These are phyloP conservation scores for Simmondsia chinensis DNA, from an alignment of 148 eudicot genomes.

Conservation along the genomic window DNA sequence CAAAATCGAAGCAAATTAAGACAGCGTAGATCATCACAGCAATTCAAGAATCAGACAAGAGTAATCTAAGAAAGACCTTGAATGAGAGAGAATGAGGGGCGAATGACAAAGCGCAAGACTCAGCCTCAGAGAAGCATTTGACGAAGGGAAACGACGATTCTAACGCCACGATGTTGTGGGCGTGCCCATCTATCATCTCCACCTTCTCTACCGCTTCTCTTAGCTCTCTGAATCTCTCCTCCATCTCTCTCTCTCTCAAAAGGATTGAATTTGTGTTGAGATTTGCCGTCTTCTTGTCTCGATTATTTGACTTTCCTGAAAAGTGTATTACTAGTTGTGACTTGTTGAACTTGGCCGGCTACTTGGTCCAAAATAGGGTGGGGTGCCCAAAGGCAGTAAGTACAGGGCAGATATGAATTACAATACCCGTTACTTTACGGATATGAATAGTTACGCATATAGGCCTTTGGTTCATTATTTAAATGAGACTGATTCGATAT, in stretches of 20 bases:
- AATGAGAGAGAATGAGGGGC: constrained; percentile 65
- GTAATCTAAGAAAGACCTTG: constrained; percentile 36
- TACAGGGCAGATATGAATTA: too few species aligned
- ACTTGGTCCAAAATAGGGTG: too few species aligned
- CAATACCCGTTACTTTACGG: too few species aligned
- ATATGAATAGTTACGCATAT: too few species aligned
- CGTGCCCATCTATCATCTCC: constrained; percentile 68
- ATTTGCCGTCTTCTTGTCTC: too few species aligned
- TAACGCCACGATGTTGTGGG: constrained; percentile 65
- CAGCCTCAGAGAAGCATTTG: constrained; percentile 70
- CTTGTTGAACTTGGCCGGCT: too few species aligned
- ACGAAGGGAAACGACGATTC: constrained; percentile 67
- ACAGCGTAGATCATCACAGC: not conserved
- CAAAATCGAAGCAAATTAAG: not conserved
- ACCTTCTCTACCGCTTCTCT: constrained; percentile 48
- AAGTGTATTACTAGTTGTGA: too few species aligned
- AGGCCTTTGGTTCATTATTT: too few species aligned
- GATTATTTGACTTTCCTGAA: too few species aligned
- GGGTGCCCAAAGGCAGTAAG: too few species aligned
- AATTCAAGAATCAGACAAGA: not conserved
- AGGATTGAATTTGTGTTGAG: too few species aligned
- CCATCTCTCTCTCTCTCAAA: not conserved
- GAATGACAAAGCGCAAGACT: constrained; percentile 43
- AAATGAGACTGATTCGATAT: too few species aligned
- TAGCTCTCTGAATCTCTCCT: constrained; percentile 45